Evolutionary conservation across 257 asterid species (phyloP).

Genomic region (Orobanche coerulescens): DNA sequence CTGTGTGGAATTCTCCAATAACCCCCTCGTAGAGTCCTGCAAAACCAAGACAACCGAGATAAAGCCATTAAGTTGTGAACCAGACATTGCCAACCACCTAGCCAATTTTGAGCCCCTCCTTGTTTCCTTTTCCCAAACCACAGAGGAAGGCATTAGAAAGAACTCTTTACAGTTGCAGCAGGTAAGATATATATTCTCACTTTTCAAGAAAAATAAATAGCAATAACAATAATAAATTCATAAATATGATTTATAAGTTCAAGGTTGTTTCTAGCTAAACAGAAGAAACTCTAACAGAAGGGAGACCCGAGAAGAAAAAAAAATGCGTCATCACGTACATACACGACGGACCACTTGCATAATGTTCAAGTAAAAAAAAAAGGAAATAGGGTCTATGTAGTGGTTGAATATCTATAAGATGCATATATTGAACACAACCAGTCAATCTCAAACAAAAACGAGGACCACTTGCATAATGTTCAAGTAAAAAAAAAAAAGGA

Average conservation of each 20-base stretch:
- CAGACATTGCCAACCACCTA: background rate
- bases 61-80: background rate
- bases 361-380: background rate
- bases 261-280: background rate
- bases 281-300: background rate
- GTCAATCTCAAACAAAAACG: conserved; percentile 6
- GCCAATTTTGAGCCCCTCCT: background rate
- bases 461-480: background rate
- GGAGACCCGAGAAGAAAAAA: background rate
- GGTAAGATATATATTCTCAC: background rate
- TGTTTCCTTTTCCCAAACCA: conserved; percentile 2
- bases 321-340: background rate
- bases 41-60: conserved; percentile 1
- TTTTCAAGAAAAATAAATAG: background rate
- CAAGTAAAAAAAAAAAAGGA: background rate
- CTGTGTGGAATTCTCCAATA: conserved; percentile 37
- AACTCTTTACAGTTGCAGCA: background rate
- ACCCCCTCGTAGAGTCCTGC: conserved; percentile 42
- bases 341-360: background rate
- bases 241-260: background rate
- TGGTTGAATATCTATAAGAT: background rate
- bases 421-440: background rate
- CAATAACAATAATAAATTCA: too few species aligned
- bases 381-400: background rate
- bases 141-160: background rate